A percentile compares a stretch with the other conserved stretches of the same genome.
Evolutionary conservation across 2,329 filamentous ascomycete genomes (phyloP).

Genomic region (Cercospora canescens): DNA sequence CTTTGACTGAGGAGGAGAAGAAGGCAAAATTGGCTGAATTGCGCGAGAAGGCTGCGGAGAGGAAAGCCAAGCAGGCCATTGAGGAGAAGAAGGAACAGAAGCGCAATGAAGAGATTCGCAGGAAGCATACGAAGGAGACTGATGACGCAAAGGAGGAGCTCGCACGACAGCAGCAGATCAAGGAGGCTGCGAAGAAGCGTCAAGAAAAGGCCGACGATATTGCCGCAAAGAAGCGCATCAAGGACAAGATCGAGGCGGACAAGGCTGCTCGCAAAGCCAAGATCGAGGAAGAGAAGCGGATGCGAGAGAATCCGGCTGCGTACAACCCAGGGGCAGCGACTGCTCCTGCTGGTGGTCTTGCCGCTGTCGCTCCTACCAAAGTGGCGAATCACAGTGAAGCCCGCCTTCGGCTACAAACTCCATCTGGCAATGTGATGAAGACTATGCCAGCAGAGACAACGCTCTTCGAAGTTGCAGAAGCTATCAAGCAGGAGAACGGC

Average conservation of each 20-base stretch:
- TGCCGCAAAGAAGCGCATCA: constrained; percentile 83
- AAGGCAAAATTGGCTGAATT: constrained; percentile 75
- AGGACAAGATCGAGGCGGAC: constrained; percentile 92
- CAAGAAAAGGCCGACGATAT: constrained; percentile 84
- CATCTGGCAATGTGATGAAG: constrained; percentile 77
- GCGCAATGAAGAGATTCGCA: constrained; percentile 80
- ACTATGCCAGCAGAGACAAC: constrained; percentile 87
- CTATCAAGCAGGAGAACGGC: constrained; percentile 70
- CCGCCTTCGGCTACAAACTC: constrained; percentile 76
- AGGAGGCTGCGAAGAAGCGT: constrained; percentile 83
- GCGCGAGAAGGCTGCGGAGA: constrained; percentile 68
- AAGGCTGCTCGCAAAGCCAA: constrained; percentile 86
- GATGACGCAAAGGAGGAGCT: constrained; percentile 91
- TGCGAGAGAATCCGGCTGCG: constrained; percentile 71
- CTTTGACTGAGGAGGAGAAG: constrained; percentile 90
- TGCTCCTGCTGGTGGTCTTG: constrained; percentile 45
- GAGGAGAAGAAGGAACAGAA: constrained; percentile 80
- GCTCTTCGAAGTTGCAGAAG: constrained; percentile 84
- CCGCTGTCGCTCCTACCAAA: constrained; percentile 39
- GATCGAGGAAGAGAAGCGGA: constrained; percentile 81
- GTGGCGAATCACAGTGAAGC: constrained; percentile 77
- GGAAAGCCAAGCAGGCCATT: constrained; percentile 66
- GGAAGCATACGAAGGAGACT: constrained; percentile 84
- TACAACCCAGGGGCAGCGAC: constrained; percentile 48
- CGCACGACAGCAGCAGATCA: constrained; percentile 83